Evolutionary conservation across 2,329 filamentous ascomycete genomes (phyloP).

Genomic region (Colletotrichum lupini): DNA sequence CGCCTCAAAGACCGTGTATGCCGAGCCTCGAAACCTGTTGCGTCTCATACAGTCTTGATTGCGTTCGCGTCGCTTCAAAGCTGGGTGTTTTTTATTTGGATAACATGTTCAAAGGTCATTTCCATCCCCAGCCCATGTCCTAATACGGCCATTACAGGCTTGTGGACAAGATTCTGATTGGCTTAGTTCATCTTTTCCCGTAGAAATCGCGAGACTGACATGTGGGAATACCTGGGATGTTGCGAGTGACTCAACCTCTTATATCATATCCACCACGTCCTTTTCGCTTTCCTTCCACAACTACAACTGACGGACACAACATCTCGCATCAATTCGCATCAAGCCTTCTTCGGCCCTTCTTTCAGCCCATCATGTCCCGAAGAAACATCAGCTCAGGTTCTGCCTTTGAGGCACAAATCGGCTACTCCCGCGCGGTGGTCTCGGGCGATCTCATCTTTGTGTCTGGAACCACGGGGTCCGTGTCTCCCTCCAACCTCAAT

Average conservation of each 20-base stretch:
- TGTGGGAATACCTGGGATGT: not conserved
- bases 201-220: not conserved
- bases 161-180: constrained; percentile 1
- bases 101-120: not conserved
- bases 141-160: constrained; percentile 10
- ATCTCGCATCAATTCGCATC: not conserved
- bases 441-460: constrained; percentile 63
- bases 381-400: constrained; percentile 61
- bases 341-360: not conserved
- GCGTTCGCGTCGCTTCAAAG: not conserved
- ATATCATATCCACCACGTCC: not conserved
- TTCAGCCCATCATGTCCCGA: constrained; percentile 44
- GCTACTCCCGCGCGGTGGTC: constrained; percentile 65
- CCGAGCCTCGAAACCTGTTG: not conserved
- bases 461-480: constrained; percentile 65
- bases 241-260: not conserved
- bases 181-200: not conserved
- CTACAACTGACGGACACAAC: too few relatives aligned
- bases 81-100: not conserved
- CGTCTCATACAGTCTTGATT: not conserved
- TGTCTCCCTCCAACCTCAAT: not conserved
- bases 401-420: constrained; percentile 63
- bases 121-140: not conserved
- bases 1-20: not conserved
- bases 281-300: not conserved